Percentiles rank a stretch among this genome's conserved stretches.
These are phyloP conservation scores for Cinchona pubescens DNA, from an alignment of 257 asterid genomes.

Conservation along the genomic window DNA sequence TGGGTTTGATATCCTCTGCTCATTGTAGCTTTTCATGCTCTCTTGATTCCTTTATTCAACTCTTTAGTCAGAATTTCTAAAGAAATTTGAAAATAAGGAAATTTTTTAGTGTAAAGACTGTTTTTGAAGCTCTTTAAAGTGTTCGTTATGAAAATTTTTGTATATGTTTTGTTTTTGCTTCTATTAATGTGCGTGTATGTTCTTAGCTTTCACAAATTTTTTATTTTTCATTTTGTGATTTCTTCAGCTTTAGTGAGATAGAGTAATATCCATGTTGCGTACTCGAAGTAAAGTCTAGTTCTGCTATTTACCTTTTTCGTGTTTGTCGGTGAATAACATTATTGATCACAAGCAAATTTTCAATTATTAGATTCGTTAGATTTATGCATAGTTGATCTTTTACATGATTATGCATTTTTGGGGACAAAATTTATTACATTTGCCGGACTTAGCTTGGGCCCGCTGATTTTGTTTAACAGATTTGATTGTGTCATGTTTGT, in stretches of 20 bases:
- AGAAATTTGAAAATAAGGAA: background rate
- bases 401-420: too few relatives aligned
- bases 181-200: background rate
- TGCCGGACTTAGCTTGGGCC: too few relatives aligned
- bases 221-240: background rate
- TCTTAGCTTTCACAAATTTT: background rate
- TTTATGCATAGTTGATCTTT: too few relatives aligned
- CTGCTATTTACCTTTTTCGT: background rate
- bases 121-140: background rate
- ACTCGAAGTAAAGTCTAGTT: background rate
- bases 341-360: too few relatives aligned
- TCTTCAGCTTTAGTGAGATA: background rate
- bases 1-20: constrained; percentile 72
- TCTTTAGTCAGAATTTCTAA: background rate
- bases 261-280: background rate
- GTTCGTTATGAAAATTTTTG: background rate
- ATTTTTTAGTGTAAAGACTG: background rate
- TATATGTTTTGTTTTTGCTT: background rate
- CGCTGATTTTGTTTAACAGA: too few relatives aligned
- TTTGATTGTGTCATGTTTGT: too few relatives aligned
- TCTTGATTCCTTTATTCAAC: constrained; percentile 3
- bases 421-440: too few relatives aligned
- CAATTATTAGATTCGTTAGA: too few relatives aligned
- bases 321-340: too few relatives aligned
- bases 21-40: constrained; percentile 66